Conservation (phyloP, 2,329 filamentous ascomycete species). For the Elsinoe perseae region DNA sequence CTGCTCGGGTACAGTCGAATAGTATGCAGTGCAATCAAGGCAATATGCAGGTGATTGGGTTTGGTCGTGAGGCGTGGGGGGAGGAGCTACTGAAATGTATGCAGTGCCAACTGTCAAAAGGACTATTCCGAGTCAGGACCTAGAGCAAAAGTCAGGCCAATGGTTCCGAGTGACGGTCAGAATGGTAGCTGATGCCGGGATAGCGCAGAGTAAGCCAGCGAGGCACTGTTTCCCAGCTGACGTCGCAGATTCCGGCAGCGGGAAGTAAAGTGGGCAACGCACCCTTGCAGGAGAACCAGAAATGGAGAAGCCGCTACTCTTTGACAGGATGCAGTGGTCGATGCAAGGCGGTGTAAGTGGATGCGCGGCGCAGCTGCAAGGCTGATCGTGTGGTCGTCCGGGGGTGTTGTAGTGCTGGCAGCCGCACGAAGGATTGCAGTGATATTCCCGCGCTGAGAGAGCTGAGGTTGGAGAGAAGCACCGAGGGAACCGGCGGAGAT, state of each 20-base stretch:
- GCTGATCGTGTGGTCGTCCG: constrained; percentile 12
- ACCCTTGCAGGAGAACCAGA: neutral
- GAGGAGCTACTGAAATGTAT: constrained; percentile 13
- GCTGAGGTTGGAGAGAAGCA: neutral
- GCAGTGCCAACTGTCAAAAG: constrained; percentile 10
- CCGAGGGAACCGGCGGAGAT: neutral
- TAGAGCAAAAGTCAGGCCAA: neutral
- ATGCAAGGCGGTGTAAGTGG: constrained; percentile 13
- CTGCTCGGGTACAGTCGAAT: neutral
- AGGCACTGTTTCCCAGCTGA: constrained; percentile 13
- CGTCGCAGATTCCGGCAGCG: constrained; percentile 1
- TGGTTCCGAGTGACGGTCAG: neutral
- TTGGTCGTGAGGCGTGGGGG: constrained; percentile 9
- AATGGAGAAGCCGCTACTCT: neutral
- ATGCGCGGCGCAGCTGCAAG: constrained; percentile 14
- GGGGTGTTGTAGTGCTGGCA: constrained; percentile 10
- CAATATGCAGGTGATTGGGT: neutral
- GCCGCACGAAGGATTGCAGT: neutral
- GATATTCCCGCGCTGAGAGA: neutral
- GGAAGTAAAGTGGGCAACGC: neutral
- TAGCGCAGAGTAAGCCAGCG: constrained; percentile 9
- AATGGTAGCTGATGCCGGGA: neutral
- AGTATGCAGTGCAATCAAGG: neutral
- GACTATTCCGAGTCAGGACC: constrained; percentile 7
- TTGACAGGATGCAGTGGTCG: constrained; percentile 7